Conservation (phyloP, 768 basidiomycete species). For the Candolleomyces eurysporus region DNA sequence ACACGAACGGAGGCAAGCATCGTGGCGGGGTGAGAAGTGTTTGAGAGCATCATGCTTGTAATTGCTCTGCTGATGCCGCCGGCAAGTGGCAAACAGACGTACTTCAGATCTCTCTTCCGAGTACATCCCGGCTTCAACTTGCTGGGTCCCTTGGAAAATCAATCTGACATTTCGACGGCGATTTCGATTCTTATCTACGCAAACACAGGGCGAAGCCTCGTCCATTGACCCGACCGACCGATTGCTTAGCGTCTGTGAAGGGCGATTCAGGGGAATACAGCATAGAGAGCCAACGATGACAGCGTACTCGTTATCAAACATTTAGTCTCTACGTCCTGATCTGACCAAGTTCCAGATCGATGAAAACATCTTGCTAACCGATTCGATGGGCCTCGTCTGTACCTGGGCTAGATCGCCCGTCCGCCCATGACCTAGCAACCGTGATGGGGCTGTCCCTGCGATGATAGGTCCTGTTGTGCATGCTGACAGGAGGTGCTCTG, state of each 20-base stretch:
- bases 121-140: constrained; percentile 33
- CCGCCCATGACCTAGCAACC: constrained; percentile 59
- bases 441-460: constrained; percentile 57
- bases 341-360: constrained; percentile 54
- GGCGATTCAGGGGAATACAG: neutral
- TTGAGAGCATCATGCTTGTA: constrained; percentile 54
- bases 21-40: constrained; percentile 42
- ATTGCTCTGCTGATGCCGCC: constrained; percentile 67
- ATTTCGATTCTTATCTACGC: constrained; percentile 52
- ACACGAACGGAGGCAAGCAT: constrained; percentile 44
- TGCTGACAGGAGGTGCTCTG: constrained; percentile 63
- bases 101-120: constrained; percentile 64
- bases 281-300: constrained; percentile 58
- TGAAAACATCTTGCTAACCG: constrained; percentile 63
- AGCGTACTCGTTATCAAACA: constrained; percentile 65
- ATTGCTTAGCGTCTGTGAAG: constrained; percentile 69
- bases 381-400: constrained; percentile 62
- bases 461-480: constrained; percentile 68
- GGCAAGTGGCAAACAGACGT: constrained; percentile 22
- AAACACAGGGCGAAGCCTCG: constrained; percentile 65
- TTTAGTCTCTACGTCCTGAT: constrained; percentile 82
- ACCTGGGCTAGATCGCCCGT: constrained; percentile 58
- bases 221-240: constrained; percentile 63
- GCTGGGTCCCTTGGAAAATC: constrained; percentile 28
- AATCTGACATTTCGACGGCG: constrained; percentile 1